Evolutionary conservation across 768 basidiomycete genomes (phyloP).

Genomic region (Trametes meyenii): DNA sequence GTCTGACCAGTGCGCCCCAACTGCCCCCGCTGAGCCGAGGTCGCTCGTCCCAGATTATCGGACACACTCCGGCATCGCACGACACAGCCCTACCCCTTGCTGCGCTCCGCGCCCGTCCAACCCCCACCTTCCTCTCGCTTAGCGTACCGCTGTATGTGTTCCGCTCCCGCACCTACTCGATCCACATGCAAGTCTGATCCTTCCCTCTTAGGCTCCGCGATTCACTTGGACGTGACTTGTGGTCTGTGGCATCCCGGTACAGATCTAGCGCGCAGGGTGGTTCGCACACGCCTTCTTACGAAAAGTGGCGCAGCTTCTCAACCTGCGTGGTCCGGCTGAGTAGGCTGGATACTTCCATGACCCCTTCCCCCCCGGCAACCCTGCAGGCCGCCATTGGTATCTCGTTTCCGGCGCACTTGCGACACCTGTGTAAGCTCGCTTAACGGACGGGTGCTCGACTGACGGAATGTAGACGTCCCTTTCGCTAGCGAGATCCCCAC

Average conservation of each 20-base stretch:
- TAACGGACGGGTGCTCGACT: not conserved
- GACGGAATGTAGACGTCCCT: not conserved
- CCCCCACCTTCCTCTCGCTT: not conserved
- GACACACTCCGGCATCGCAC: not conserved
- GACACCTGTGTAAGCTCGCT: not conserved
- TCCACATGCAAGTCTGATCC: constrained; percentile 5
- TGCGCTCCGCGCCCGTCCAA: constrained; percentile 1
- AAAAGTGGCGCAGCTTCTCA: constrained; percentile 1
- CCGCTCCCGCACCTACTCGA: not conserved
- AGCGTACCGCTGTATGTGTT: not conserved
- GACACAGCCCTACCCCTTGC: constrained; percentile 10
- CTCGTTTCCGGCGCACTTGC: constrained; percentile 3
- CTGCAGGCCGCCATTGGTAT: not conserved
- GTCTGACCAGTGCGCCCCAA: constrained; percentile 1
- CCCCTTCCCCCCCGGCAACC: not conserved
- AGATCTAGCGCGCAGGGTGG: constrained; percentile 8
- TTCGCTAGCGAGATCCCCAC: not conserved
- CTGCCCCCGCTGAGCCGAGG: not conserved
- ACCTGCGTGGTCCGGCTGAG: not conserved
- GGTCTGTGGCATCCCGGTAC: not conserved
- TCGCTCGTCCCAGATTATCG: constrained; percentile 3
- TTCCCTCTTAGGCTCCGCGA: constrained; percentile 6
- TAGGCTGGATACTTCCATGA: not conserved
- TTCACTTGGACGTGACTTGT: not conserved
- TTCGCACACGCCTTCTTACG: constrained; percentile 7